Percentiles rank a stretch among this genome's conserved stretches.
These are phyloP conservation scores for Aspergillus bridgeri DNA, from an alignment of 495 filamentous ascomycete species.

Conservation along the genomic window DNA sequence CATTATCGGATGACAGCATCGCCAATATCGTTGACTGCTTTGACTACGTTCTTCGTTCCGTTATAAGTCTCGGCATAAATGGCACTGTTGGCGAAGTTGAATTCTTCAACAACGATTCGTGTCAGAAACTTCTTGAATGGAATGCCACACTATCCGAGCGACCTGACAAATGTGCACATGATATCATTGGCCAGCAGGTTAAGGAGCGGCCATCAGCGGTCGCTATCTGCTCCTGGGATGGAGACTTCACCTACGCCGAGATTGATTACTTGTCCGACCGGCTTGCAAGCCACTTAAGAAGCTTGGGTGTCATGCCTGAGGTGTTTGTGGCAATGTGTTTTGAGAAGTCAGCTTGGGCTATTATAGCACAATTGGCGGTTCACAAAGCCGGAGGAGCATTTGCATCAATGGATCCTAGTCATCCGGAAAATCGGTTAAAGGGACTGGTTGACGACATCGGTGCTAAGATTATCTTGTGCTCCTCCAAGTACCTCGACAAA, in stretches of 20 bases:
- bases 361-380: slow-evolving; percentile 53
- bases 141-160: slow-evolving; percentile 29
- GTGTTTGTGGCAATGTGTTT: slow-evolving; percentile 52
- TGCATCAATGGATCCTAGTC: slow-evolving; percentile 54
- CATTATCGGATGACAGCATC: slow-evolving; percentile 33
- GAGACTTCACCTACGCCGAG: slow-evolving; percentile 43
- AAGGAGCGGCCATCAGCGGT: slow-evolving; percentile 25
- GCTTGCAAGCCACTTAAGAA: slow-evolving; percentile 33
- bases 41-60: slow-evolving; percentile 24
- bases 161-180: slow-evolving; percentile 45
- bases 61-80: background rate
- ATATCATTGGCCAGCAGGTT: slow-evolving; percentile 43
- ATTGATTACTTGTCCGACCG: slow-evolving; percentile 36
- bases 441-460: slow-evolving; percentile 50
- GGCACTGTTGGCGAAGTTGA: slow-evolving; percentile 27
- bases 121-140: slow-evolving; percentile 34
- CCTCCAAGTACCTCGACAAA: slow-evolving; percentile 28
- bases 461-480: slow-evolving; percentile 40
- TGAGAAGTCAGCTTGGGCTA: slow-evolving; percentile 54
- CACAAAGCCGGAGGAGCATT: slow-evolving; percentile 58
- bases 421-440: slow-evolving; percentile 52
- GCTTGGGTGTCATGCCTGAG: slow-evolving; percentile 43
- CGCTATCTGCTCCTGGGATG: slow-evolving; percentile 50
- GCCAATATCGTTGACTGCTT: slow-evolving; percentile 43
- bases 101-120: slow-evolving; percentile 28